Percentiles rank a stretch among this genome's conserved stretches.
Evolutionary conservation across 2,329 filamentous ascomycete genomes (phyloP).

Genomic region (Cryphonectria naterciae): DNA sequence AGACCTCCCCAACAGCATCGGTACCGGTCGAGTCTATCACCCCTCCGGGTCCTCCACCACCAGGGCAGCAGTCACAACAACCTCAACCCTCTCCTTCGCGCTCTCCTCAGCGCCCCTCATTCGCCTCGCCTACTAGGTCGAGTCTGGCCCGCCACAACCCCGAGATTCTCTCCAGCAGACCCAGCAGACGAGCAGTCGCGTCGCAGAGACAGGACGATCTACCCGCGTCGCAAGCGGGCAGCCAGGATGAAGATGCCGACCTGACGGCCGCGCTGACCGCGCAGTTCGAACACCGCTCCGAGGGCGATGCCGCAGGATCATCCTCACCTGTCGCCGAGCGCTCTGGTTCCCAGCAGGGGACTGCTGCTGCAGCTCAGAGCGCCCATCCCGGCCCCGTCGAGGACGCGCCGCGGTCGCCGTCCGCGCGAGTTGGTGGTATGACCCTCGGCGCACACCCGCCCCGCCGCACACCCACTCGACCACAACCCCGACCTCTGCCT

Average conservation of each 20-base stretch:
- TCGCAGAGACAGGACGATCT: constrained; percentile 31
- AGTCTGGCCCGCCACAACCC: constrained; percentile 66
- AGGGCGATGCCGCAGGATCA: constrained; percentile 22
- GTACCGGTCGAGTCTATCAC: constrained; percentile 46
- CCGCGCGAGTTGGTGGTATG: constrained; percentile 37
- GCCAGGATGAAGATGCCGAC: constrained; percentile 25
- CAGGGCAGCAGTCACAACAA: constrained; percentile 3
- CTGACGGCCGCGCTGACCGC: constrained; percentile 32
- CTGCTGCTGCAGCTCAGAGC: constrained; percentile 25
- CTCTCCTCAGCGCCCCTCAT: constrained; percentile 53
- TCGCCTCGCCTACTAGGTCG: constrained; percentile 68
- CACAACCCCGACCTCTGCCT: constrained; percentile 52
- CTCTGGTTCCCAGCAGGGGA: not conserved
- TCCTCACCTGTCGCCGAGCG: not conserved
- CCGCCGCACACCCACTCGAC: constrained; percentile 47
- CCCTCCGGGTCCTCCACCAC: constrained; percentile 36
- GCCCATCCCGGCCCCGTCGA: constrained; percentile 23
- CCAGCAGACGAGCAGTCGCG: constrained; percentile 45
- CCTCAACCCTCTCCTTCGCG: constrained; percentile 14
- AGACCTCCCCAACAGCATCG: constrained; percentile 60
- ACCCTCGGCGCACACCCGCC: constrained; percentile 36
- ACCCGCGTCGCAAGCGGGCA: constrained; percentile 25
- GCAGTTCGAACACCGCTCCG: constrained; percentile 38
- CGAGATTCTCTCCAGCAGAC: constrained; percentile 54
- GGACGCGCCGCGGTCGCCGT: constrained; percentile 36